Evolutionary conservation across 148 eudicot genomes (phyloP).

Genomic region (Spergularia marina): DNA sequence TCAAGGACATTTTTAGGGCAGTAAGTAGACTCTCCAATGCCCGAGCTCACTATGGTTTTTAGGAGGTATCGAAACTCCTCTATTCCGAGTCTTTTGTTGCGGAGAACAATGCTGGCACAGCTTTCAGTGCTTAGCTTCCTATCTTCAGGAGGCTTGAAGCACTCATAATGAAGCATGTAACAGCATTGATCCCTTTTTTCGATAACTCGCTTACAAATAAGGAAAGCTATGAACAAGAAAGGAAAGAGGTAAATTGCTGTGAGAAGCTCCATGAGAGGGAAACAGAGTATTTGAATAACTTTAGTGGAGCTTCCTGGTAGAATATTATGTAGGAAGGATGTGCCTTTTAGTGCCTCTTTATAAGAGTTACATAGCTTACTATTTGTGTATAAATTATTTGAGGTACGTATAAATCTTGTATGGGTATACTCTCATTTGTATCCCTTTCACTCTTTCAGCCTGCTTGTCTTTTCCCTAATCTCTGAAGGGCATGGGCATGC

Average conservation of each 20-base stretch:
- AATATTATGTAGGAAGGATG: slow-evolving; percentile 11
- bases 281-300: slow-evolving; percentile 5
- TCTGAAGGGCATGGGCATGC: slow-evolving; percentile 14
- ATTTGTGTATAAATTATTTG: background rate
- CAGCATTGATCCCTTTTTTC: slow-evolving; percentile 38
- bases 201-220: slow-evolving; percentile 21
- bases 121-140: slow-evolving; percentile 43
- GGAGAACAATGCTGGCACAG: slow-evolving; percentile 35
- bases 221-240: slow-evolving; percentile 31
- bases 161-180: slow-evolving; percentile 64
- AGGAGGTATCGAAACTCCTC: slow-evolving; percentile 53
- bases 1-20: slow-evolving; percentile 45
- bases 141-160: slow-evolving; percentile 57
- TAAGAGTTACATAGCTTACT: slow-evolving; percentile 11
- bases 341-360: slow-evolving; percentile 25
- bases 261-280: slow-evolving; percentile 39
- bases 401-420: background rate
- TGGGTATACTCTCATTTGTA: background rate
- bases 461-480: slow-evolving; percentile 12
- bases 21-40: slow-evolving; percentile 66
- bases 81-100: slow-evolving; percentile 44
- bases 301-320: slow-evolving; percentile 9
- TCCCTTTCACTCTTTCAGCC: slow-evolving; percentile 2
- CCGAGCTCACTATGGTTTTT: slow-evolving; percentile 57
- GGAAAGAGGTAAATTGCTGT: slow-evolving; percentile 34